Evolutionary conservation across 805 yeast species (phyloP), one percentile per base, ranked within the genome.

Genomic region (Saccharomyces kudriavzevii): DNA sequence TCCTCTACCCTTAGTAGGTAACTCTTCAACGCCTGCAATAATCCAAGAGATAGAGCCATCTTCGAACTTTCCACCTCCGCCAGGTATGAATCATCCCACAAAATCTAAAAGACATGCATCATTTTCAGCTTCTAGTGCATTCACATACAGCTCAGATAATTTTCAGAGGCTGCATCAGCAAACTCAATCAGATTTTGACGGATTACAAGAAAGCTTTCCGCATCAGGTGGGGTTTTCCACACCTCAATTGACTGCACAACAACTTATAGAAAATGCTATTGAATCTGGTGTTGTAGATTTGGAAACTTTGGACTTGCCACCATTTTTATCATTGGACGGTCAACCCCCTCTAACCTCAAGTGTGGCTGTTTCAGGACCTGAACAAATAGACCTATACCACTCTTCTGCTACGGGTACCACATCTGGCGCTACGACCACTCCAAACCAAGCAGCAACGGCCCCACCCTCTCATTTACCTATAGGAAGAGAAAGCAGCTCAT

Each of bases 221-320:
- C 78, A 77, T 47, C 89, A 86, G 61, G 90, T 86, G 26, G 87
- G 84, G 1, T 88, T 87, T 64, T 81, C 95, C 0, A 86, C 95
- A 0, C 96, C 96, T 2, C 96, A 89, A 66, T 62, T 82, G 47
- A 62, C 75, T 11, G 83, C 85, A 1, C 71, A 72, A 20, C 80
- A 79, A 35, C 58, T 76, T 24, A 67, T 70, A 35, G 51, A 54
- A 22, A 66, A 63, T 43, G 65, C 64, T 4, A 50, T 60, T 13
- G 63, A 62, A 25, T 54, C 64, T 9, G 68, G 67, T 40, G 54
- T 62, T 4, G 53, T 59, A 2, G 63, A 66, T 31, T 47, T 57
- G 13, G 69, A 66, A 13, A 48, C 61, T 5, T 48, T 64, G 25
- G 57, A 58, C 10, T 54, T 66, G 47, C 65, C 68, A 4, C 61